phyloP scores from a whole-genome alignment of 345 rosid genomes.

The Syzygium jambos region DNA sequence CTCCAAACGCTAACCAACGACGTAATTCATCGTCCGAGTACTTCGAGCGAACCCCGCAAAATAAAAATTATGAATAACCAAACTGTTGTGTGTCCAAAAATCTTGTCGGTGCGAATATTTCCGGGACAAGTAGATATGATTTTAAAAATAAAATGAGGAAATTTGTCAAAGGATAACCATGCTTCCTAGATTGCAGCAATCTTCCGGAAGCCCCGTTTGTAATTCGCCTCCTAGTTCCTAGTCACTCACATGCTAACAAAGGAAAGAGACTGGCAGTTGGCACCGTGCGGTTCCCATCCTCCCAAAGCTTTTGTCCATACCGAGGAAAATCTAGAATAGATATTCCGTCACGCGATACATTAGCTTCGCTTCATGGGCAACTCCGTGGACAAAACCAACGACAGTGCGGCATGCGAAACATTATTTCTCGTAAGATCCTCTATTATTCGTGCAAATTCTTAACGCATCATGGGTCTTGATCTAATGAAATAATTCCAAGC shows the following conservation, averaged over 20 bases:
- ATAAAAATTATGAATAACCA: not conserved
- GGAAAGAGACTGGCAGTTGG: not conserved
- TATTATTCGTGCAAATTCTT: too few species aligned
- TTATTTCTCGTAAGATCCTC: too few species aligned
- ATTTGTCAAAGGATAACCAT: not conserved
- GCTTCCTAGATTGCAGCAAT: not conserved
- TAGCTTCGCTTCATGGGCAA: too few species aligned
- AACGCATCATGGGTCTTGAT: too few species aligned
- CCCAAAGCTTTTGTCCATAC: not conserved
- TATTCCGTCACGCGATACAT: rapidly evolving
- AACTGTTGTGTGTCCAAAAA: not conserved
- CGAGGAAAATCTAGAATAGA: rapidly evolving
- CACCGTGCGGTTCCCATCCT: not conserved
- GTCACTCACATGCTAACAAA: not conserved
- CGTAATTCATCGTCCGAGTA: not conserved
- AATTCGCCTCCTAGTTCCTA: not conserved
- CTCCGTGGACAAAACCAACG: too few species aligned
- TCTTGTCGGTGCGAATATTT: not conserved
- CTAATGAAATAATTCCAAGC: too few species aligned
- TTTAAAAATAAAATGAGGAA: not conserved
- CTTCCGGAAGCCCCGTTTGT: not conserved
- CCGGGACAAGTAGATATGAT: not conserved
- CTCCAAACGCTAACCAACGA: not conserved
- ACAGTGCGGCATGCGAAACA: too few species aligned
- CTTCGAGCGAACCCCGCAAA: not conserved